Conservation (phyloP, 371 early-diverging fungal species). For the Mucor plumbeus region DNA sequence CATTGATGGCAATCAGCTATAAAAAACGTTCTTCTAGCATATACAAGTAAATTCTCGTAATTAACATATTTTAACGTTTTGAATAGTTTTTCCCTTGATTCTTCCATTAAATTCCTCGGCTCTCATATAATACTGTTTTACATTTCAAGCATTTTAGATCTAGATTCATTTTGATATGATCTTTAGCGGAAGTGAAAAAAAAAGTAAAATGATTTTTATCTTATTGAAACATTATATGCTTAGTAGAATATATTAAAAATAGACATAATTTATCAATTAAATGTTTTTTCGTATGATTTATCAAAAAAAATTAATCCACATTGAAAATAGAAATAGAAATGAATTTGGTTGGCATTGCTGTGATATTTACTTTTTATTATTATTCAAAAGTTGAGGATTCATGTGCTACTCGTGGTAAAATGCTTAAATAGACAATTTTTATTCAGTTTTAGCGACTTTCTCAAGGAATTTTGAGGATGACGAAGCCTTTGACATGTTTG, state of each 20-base stretch:
- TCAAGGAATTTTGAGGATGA: constrained; percentile 24
- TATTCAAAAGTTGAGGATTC: background rate
- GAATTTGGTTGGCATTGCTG: too few species aligned
- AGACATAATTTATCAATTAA: too few species aligned
- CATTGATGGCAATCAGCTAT: background rate
- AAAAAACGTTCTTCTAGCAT: background rate
- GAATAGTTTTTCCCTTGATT: background rate
- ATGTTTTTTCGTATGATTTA: too few species aligned
- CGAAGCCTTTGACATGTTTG: background rate
- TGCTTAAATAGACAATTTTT: background rate
- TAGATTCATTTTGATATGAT: background rate
- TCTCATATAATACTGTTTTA: background rate
- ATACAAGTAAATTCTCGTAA: background rate
- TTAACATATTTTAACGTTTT: background rate
- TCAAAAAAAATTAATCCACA: too few species aligned
- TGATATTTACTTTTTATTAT: background rate
- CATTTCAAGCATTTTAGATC: background rate
- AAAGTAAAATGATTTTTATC: too few species aligned
- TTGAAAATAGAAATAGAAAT: too few species aligned
- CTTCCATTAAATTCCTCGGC: background rate
- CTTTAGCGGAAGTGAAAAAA: background rate
- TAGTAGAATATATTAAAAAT: background rate
- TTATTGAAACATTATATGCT: background rate
- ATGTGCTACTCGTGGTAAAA: background rate
- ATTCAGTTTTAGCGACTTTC: constrained; percentile 9